Evolutionary conservation across 129 eudicot genomes (phyloP).

Genomic region (Dittrichia graveolens): DNA sequence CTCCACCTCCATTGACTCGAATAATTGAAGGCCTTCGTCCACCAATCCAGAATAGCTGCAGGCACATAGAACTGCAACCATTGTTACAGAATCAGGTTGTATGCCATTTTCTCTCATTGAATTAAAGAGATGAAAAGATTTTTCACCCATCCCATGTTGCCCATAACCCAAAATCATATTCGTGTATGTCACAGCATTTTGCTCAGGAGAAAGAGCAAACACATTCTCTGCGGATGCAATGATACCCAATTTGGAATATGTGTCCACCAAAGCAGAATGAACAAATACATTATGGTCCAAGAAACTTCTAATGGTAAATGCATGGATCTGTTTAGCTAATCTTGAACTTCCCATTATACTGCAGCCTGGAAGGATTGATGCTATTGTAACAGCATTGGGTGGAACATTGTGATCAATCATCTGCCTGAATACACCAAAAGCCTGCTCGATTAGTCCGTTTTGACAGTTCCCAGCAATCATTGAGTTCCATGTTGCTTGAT

Average conservation of each 20-base stretch:
- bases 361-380: constrained; percentile 81
- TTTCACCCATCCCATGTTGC: constrained; percentile 71
- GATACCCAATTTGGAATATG: constrained; percentile 82
- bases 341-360: constrained; percentile 50
- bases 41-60: constrained; percentile 83
- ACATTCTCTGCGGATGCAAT: constrained; percentile 60
- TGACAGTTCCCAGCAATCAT: constrained; percentile 77
- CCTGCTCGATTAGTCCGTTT: constrained; percentile 62
- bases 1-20: constrained; percentile 62
- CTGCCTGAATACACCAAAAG: constrained; percentile 56
- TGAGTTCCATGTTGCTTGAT: constrained; percentile 87
- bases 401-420: constrained; percentile 56
- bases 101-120: constrained; percentile 55
- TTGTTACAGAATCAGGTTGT: constrained; percentile 71
- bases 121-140: constrained; percentile 52
- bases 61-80: constrained; percentile 79
- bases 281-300: constrained; percentile 73
- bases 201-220: constrained; percentile 43
- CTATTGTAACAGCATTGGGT: constrained; percentile 77
- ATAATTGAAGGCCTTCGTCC: constrained; percentile 70
- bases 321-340: constrained; percentile 70
- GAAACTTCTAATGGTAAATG: constrained; percentile 54
- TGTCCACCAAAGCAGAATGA: constrained; percentile 71
- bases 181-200: constrained; percentile 69
- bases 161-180: constrained; percentile 81